Evolutionary conservation across 106 monocot species (phyloP).

Genomic region (Dioscorea alata): DNA sequence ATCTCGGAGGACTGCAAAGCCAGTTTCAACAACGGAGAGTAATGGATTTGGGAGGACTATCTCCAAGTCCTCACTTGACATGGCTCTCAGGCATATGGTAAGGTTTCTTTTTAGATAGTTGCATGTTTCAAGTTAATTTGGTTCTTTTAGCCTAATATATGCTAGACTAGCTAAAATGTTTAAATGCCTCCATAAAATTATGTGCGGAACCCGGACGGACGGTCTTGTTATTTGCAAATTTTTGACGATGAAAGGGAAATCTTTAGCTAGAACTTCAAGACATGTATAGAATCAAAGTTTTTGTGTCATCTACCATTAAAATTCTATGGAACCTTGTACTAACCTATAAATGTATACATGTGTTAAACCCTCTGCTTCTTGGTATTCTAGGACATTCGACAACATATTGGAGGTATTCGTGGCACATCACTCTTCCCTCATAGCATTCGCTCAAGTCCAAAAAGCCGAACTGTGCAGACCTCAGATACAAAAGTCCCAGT

Average conservation of each 20-base stretch:
- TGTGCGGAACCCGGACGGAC: too few relatives aligned
- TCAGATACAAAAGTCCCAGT: conserved; percentile 36
- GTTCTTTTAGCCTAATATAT: too few relatives aligned
- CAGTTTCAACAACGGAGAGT: conserved; percentile 41
- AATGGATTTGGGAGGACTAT: conserved; percentile 87
- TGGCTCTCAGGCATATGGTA: conserved; percentile 98
- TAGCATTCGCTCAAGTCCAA: conserved; percentile 65
- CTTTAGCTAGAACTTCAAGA: too few relatives aligned
- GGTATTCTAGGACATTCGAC: conserved; percentile 67
- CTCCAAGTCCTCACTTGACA: conserved; percentile 92
- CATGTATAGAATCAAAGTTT: too few relatives aligned
- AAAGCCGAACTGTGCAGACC: conserved; percentile 31
- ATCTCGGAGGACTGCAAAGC: conserved; percentile 21
- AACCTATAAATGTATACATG: too few relatives aligned
- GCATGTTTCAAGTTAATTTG: background rate
- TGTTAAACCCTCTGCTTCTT: too few relatives aligned
- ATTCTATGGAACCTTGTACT: too few relatives aligned
- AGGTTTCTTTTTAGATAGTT: conserved; percentile 1
- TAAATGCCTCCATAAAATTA: too few relatives aligned
- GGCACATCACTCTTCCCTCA: conserved; percentile 87
- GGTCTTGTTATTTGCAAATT: too few relatives aligned
- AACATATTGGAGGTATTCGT: conserved; percentile 64
- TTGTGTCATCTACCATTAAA: too few relatives aligned
- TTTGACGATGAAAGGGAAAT: too few relatives aligned
- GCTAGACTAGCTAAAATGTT: too few relatives aligned